Base-by-base conservation (phyloP, 2,329 filamentous ascomycete species). In the Diaporthe helianthi region DNA sequence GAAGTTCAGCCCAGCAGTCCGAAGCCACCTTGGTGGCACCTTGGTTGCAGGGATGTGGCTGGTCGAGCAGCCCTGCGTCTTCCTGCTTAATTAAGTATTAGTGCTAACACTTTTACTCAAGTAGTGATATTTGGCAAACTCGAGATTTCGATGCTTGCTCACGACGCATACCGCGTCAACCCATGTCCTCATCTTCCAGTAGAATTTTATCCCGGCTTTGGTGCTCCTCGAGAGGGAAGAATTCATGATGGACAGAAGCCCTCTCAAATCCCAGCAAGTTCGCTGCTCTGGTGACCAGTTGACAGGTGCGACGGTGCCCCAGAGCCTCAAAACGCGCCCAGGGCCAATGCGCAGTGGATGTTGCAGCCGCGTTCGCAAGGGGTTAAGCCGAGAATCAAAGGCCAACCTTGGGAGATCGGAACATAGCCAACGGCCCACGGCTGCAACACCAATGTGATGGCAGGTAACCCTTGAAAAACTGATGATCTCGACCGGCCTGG, bases 1-100 rank as follows among this genome's bases (percentile, higher is more conserved):
- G 52, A 60, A 61, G 44, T 63, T 70, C 63, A 65, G 51, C 51
- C 31, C 44, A 53, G 60, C 31, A 60, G 36, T 52, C 46, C 49
- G 65, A 69, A 65, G 53, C 65, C 52, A 47, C 63, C 64, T 33
- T 44, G 52, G 51, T 33, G 29, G 33, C 51, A 38, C 41, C 41
- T 60, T 19, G 4, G 19, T 24, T 71, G 52, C 69, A 65, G 63
- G 69, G 69, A 60, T 69, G 31, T 26, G 41, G 68, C 68, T 61
- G 55, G 46, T 41, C 31, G 12, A 44, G 24, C 36, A 51, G 41
- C 64, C 31, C 46, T 68, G 33, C 31, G 13, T 22, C 31, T 31
- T 22, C 24, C 17, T 63, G 29, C 44, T 36, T 63, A 63, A n/a
- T n/a, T n/a, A n/a, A n/a, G 58, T 29, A 63, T 44, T 24, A 36